Evolutionary conservation across 2,329 filamentous ascomycete genomes (phyloP), one percentile per base, ranked within the genome.

Genomic region (Colletotrichum paranaense): DNA sequence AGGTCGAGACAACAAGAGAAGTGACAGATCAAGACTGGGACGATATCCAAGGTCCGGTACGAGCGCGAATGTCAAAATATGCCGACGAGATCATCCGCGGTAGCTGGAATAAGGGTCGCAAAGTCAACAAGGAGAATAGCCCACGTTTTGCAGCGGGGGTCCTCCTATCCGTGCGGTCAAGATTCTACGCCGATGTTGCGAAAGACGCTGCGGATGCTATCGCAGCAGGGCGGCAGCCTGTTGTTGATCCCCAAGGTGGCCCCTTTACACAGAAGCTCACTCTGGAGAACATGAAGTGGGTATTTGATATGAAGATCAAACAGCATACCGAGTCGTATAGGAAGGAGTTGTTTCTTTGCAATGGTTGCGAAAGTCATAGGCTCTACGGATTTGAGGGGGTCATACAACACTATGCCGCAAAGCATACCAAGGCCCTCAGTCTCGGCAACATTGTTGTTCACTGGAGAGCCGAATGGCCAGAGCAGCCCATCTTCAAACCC

Each of bases 261-360:
- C 86, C 89, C 7, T 89, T 86, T 76, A 90, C 87, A 30, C 87
- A 90, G 79, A 92, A 88, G 78, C 85, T 96, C 65, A 93, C 92
- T 1, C 83, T 97, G 76, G 94, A 96, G 79, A 95, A 95, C 78
- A 95, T 97, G 93, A 95, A 93, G 81, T 96, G 92, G 91, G 85
- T 95, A 35, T 95, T 93, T 80, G 93, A 95, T 78, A 90, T 89
- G 76, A 95, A 94, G 80, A 87, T 97, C 79, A 94, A 91, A 78
- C 90, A 90, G 28, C 83, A 90, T 67, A 94, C 92, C 3, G 92
- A 94, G 74, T 83, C 85, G 58, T 87, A 88, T 76, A 87, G 91
- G 76, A 93, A 91, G 78, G 93, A 95, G 68, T 83, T 95, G 11
- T 97, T 97, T 80, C 87, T 93, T 70, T 97, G 94, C 83, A 91